phyloP scores from a whole-genome alignment of 2,329 filamentous ascomycete genomes.

The Gaeumannomyces sp. region DNA sequence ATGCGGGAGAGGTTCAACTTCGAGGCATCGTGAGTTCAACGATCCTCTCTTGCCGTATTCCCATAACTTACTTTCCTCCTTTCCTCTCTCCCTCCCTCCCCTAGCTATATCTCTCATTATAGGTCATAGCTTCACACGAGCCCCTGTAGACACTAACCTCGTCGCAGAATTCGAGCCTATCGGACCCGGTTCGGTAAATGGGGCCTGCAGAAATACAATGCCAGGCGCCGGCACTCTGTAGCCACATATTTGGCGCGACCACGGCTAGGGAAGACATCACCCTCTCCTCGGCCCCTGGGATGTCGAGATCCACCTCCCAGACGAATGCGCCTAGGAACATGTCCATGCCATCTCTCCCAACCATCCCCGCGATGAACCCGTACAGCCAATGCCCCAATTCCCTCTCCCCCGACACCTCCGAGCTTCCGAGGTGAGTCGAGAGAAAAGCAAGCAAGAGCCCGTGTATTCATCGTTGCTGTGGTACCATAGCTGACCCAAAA shows the following conservation, averaged over 20 bases:
- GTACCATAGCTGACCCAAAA: neutral
- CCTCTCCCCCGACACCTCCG: neutral
- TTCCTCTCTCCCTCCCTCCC: neutral
- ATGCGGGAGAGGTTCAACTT: constrained; percentile 29
- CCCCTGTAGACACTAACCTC: neutral
- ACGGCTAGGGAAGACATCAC: no score
- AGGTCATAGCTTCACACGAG: neutral
- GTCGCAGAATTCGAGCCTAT: constrained; percentile 33
- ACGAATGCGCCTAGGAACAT: neutral
- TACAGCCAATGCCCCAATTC: neutral
- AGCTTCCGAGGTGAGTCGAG: neutral
- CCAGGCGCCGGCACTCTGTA: constrained; percentile 19
- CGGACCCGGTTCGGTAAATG: constrained; percentile 41
- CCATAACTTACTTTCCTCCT: constrained; percentile 3
- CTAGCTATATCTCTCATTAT: neutral
- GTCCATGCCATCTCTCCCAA: neutral
- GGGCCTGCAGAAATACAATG: constrained; percentile 42
- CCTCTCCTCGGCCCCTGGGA: neutral
- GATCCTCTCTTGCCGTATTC: neutral
- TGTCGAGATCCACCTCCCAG: neutral
- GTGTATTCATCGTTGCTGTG: neutral
- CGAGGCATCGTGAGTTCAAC: constrained; percentile 33
- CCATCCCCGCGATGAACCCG: neutral
- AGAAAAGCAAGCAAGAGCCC: neutral
- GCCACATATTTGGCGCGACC: neutral